Conservation (phyloP, 2,329 filamentous ascomycete genomes). For the Ophiostoma tasmaniense region DNA sequence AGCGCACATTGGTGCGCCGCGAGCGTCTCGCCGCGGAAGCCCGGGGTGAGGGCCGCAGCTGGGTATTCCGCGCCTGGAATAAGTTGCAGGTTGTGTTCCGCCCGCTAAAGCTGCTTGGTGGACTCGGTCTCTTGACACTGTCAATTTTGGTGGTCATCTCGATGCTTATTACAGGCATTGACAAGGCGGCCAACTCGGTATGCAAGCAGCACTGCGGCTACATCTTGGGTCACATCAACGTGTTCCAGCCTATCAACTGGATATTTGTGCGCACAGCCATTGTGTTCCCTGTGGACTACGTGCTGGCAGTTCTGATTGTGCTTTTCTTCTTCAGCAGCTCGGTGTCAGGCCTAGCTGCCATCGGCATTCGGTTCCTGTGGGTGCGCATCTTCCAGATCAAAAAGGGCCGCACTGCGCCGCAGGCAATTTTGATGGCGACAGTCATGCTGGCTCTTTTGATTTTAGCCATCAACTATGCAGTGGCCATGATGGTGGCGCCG, state of each 20-base stretch:
- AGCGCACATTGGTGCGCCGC: slow-evolving; percentile 82
- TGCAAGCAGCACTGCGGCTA: slow-evolving; percentile 90
- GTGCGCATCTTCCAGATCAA: slow-evolving; percentile 85
- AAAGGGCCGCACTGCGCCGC: slow-evolving; percentile 79
- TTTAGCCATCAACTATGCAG: slow-evolving; percentile 82
- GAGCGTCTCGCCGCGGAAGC: slow-evolving; percentile 80
- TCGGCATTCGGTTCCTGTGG: slow-evolving; percentile 96
- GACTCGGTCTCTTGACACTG: slow-evolving; percentile 66
- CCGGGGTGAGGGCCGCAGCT: slow-evolving; percentile 66
- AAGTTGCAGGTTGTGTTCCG: slow-evolving; percentile 75
- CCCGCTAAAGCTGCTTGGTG: slow-evolving; percentile 80
- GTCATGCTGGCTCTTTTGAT: slow-evolving; percentile 85
- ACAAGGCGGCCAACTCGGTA: slow-evolving; percentile 91
- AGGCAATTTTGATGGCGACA: slow-evolving; percentile 83
- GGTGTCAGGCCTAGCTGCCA: slow-evolving; percentile 72
- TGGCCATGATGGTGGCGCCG: slow-evolving; percentile 89
- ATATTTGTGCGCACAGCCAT: slow-evolving; percentile 71
- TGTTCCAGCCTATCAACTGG: slow-evolving; percentile 94
- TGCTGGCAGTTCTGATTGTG: slow-evolving; percentile 76
- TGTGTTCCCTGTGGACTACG: slow-evolving; percentile 85
- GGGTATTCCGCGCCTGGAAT: slow-evolving; percentile 66
- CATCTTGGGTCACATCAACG: slow-evolving; percentile 74
- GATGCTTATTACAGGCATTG: slow-evolving; percentile 91
- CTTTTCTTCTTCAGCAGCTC: slow-evolving; percentile 84
- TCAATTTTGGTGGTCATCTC: slow-evolving; percentile 73